Percentiles rank a stretch among this genome's conserved stretches.
These are phyloP conservation scores for Phaseolus coccineus DNA, from an alignment of 331 rosid genomes.

Conservation along the genomic window DNA sequence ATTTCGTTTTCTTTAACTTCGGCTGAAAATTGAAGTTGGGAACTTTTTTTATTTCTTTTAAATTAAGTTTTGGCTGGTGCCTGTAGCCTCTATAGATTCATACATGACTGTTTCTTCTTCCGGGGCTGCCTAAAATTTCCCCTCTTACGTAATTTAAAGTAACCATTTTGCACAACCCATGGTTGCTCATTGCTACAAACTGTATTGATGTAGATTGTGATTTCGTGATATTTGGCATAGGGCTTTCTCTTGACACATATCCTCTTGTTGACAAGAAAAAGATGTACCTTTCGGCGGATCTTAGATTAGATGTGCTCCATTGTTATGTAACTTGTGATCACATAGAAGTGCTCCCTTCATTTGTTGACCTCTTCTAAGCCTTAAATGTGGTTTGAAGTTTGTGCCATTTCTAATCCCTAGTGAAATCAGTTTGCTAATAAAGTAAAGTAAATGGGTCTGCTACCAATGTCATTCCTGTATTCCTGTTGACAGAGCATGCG, in stretches of 20 bases:
- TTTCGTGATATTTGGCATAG: conserved; percentile 13
- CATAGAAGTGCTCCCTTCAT: background rate
- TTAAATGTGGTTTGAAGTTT: background rate
- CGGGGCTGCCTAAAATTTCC: background rate
- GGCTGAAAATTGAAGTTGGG: background rate
- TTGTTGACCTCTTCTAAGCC: background rate
- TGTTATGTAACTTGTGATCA: background rate
- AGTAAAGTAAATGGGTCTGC: background rate
- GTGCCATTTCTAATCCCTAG: background rate
- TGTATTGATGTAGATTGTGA: conserved; percentile 1
- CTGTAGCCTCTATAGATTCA: background rate
- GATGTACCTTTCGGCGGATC: background rate
- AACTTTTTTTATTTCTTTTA: background rate
- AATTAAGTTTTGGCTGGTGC: background rate
- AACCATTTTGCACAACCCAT: background rate
- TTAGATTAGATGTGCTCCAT: background rate
- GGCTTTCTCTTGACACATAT: background rate
- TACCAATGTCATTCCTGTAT: conserved; percentile 9
- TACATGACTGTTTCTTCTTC: background rate
- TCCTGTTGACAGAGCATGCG: background rate
- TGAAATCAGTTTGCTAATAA: background rate
- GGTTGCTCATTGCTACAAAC: conserved; percentile 6
- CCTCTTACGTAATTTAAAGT: background rate
- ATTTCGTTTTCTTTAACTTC: background rate
- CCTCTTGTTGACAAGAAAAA: background rate